Conservation (phyloP, 352 stramenopile genomes). For the Phytophthora ramorum region DNA sequence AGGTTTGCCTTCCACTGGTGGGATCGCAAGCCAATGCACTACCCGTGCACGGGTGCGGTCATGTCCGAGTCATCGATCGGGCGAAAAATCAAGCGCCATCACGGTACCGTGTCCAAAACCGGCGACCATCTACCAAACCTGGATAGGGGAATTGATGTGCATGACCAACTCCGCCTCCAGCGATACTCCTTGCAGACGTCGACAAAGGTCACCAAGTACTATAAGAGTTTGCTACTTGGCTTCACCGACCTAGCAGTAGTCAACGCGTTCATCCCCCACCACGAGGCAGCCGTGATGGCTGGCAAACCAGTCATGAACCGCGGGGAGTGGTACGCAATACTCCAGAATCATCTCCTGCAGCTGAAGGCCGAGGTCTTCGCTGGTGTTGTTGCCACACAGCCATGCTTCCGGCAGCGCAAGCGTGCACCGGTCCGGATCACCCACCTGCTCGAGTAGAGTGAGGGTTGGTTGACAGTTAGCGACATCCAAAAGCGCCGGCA, state of each 20-base stretch:
- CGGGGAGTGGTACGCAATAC: not conserved
- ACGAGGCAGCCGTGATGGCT: not conserved
- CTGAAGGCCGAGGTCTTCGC: constrained; percentile 4
- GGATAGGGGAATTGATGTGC: not conserved
- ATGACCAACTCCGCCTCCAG: not conserved
- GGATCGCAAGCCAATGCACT: not conserved
- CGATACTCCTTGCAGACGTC: not conserved
- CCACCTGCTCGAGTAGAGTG: not conserved
- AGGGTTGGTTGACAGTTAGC: constrained; percentile 1
- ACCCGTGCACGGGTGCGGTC: not conserved
- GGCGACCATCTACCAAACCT: not conserved
- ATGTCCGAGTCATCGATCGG: not conserved
- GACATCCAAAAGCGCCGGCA: not conserved
- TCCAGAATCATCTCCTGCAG: constrained; percentile 2
- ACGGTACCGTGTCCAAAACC: not conserved
- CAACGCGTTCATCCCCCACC: not conserved
- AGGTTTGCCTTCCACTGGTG: not conserved
- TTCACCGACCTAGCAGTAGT: not conserved
- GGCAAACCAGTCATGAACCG: not conserved
- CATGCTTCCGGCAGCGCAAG: constrained; percentile 1
- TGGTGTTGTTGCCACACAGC: constrained; percentile 3
- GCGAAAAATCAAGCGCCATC: not conserved
- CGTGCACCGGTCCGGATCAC: not conserved
- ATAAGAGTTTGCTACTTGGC: not conserved
- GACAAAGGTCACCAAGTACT: not conserved